Base-by-base conservation (phyloP, 768 basidiomycete species). In the Gelatoporia subvermispora region DNA sequence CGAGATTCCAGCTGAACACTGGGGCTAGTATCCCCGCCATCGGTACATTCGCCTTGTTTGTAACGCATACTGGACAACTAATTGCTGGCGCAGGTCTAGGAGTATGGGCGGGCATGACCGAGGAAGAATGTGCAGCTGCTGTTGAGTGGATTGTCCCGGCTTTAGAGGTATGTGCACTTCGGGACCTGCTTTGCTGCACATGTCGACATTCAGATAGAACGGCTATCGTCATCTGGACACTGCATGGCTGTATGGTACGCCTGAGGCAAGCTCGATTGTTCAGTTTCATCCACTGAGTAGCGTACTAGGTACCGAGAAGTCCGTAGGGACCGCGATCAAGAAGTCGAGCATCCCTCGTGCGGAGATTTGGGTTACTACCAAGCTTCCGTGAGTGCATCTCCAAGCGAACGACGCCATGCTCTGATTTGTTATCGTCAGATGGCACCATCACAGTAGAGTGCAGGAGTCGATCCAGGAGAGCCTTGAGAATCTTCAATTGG, bases 331-430 rank as follows among this genome's bases (percentile, higher is more conserved):
- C 20, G 59, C 63, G 3, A 60, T 65, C 43, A 55, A 68, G 53
- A 72, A 77, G 24, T 82, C 83, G 40, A 68, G 73, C 11, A 67
- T 90, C 0, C 73, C 81, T 31, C 76, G 88, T 20, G 71, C 80
- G 47, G 72, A 87, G 3, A 63, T 87, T 39, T 88, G 81, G 79
- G 64, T 87, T 23, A 88, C 84, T 0, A 64, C 84, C 66, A 65
- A 86, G 76, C 72, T 71, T 20, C 56, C 60, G 53, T 57, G 38
- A 20, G 57, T 55, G 3, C 10, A 18, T 1, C 36, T 34, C 13
- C 7, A 11, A 21, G 23, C 11, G 23, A 31, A 35, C 24, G 2
- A n/a, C 13, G 15, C 1, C 11, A 22, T 22, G 11, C 13, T 22
- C 11, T 41, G 35, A 13, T 20, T 31, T 10, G 17, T 25, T 31